phyloP scores from a whole-genome alignment of 2,329 filamentous ascomycete species.

The Rhynchosporium agropyri region DNA sequence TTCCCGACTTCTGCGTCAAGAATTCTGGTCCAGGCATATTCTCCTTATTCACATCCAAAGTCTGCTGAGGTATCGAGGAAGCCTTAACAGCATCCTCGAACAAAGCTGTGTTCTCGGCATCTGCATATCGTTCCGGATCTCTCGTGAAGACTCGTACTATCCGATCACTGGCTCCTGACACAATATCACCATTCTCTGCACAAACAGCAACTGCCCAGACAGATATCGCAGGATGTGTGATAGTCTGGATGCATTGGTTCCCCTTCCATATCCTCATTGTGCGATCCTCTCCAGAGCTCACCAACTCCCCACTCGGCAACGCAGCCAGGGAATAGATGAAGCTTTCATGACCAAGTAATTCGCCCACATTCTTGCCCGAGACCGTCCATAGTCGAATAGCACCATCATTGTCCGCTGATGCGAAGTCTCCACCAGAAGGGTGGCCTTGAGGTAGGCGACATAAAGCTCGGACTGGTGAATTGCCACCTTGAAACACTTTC shows the following conservation, averaged over 20 bases:
- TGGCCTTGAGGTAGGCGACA: slow-evolving; percentile 77
- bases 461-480: slow-evolving; percentile 85
- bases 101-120: slow-evolving; percentile 65
- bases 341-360: slow-evolving; percentile 86
- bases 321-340: slow-evolving; percentile 88
- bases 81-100: slow-evolving; percentile 83
- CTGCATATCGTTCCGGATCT: slow-evolving; percentile 68
- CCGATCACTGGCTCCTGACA: slow-evolving; percentile 89
- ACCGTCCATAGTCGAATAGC: slow-evolving; percentile 86
- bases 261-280: slow-evolving; percentile 89
- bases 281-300: slow-evolving; percentile 92
- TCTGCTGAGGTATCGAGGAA: slow-evolving; percentile 86
- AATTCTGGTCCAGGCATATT: slow-evolving; percentile 88
- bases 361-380: slow-evolving; percentile 72
- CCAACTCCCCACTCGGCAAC: slow-evolving; percentile 81
- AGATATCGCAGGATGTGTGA: slow-evolving; percentile 94
- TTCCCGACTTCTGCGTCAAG: slow-evolving; percentile 76
- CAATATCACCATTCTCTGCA: slow-evolving; percentile 82
- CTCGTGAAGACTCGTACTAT: slow-evolving; percentile 83
- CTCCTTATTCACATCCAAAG: slow-evolving; percentile 87
- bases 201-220: slow-evolving; percentile 93
- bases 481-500: slow-evolving; percentile 67
- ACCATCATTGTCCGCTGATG: slow-evolving; percentile 91
- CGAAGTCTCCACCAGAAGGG: slow-evolving; percentile 85
- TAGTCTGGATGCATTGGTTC: slow-evolving; percentile 84